These are phyloP conservation scores for Geotrichum reessii DNA, from an alignment of 1,139 yeast genomes.

Conservation along the genomic window DNA sequence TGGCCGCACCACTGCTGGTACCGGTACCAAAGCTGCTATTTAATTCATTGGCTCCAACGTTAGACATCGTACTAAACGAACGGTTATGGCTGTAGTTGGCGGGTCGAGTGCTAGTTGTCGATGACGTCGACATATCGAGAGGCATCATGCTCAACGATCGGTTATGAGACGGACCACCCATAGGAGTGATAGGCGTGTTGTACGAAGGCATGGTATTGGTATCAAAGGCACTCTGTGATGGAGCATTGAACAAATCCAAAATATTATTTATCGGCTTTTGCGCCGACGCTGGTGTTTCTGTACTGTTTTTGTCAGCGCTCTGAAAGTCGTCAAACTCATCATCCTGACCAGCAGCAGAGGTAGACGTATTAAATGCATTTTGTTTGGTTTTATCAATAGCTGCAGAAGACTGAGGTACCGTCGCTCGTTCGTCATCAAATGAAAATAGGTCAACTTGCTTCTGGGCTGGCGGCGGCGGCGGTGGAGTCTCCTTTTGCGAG, in stretches of 20 bases:
- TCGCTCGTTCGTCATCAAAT: conserved; percentile 40
- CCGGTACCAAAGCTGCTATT: not conserved
- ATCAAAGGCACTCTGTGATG: conserved; percentile 19
- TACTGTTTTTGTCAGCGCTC: conserved; percentile 47
- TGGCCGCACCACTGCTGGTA: conserved; percentile 10
- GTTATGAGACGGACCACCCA: not conserved
- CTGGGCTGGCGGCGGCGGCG: conserved; percentile 20
- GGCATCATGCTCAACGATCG: not conserved
- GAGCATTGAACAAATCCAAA: conserved; percentile 23
- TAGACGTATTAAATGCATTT: conserved; percentile 21
- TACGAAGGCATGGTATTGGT: conserved; percentile 21
- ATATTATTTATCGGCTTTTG: conserved; percentile 20
- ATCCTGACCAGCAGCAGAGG: conserved; percentile 48
- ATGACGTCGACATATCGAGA: not conserved
- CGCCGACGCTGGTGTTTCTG: too few species aligned
- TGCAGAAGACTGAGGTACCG: conserved; percentile 20
- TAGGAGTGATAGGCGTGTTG: conserved; percentile 24
- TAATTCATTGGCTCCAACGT: not conserved
- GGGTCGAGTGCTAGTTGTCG: not conserved
- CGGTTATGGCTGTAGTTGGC: not conserved
- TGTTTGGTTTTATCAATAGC: not conserved
- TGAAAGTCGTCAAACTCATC: conserved; percentile 96
- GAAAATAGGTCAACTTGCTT: conserved; percentile 48
- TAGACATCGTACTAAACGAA: not conserved
- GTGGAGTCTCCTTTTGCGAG: conserved; percentile 22